Conservation (phyloP, 2,329 filamentous ascomycete species). For the Botrytis galanthina region DNA sequence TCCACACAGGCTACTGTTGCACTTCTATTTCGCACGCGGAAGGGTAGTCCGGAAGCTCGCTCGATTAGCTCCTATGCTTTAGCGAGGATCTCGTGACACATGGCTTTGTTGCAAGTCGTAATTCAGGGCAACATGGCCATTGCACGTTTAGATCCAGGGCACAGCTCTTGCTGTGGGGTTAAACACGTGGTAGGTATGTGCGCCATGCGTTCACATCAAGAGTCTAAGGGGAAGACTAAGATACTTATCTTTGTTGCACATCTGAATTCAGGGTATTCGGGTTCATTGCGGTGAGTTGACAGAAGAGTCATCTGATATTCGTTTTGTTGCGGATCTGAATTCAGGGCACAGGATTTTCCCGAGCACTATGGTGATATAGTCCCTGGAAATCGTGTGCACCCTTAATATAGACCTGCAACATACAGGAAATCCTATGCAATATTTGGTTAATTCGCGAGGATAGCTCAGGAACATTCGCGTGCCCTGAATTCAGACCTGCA, state of each 20-base stretch:
- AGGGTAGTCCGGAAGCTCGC: background rate
- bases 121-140: background rate
- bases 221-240: background rate
- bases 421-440: background rate
- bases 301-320: background rate
- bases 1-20: background rate
- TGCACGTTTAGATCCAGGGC: background rate
- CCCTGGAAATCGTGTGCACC: background rate
- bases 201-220: background rate
- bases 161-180: background rate
- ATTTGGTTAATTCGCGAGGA: fast-evolving
- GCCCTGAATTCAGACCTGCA: background rate
- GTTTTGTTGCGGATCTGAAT: background rate
- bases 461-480: background rate
- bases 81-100: background rate
- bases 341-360: background rate
- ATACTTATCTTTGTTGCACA: background rate
- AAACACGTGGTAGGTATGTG: background rate
- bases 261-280: background rate
- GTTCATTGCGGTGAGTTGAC: too few relatives aligned
- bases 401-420: background rate
- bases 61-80: background rate
- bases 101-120: background rate
- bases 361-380: background rate
- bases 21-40: background rate